Conservation (phyloP, 345 rosid genomes). For the Populus tremula region DNA sequence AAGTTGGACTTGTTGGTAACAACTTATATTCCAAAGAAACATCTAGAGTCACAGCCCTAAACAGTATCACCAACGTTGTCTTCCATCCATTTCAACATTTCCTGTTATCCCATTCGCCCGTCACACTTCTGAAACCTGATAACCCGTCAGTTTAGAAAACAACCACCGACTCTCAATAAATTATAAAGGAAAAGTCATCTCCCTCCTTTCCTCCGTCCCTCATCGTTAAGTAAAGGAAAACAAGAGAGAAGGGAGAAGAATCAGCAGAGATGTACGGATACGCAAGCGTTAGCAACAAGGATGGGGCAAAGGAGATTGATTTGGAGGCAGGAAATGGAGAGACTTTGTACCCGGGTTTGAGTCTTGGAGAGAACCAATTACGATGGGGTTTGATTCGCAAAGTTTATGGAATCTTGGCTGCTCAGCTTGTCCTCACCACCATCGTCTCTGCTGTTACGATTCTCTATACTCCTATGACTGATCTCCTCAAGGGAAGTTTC, state of each 20-base stretch:
- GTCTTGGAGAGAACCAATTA: conserved; percentile 80
- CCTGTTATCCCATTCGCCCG: background rate
- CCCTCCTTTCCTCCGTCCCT: too few species aligned
- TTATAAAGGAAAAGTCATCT: background rate
- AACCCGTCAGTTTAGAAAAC: background rate
- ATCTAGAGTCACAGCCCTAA: background rate
- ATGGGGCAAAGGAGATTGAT: conserved; percentile 48
- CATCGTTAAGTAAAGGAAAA: background rate
- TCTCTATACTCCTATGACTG: conserved; percentile 64
- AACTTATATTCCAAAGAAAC: too few species aligned
- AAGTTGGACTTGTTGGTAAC: too few species aligned
- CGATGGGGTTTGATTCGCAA: conserved; percentile 95
- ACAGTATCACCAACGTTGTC: background rate
- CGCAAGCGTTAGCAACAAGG: conserved; percentile 42
- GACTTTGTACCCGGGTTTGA: conserved; percentile 73
- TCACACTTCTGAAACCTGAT: background rate
- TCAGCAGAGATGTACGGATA: conserved; percentile 46
- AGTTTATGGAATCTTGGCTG: conserved; percentile 80
- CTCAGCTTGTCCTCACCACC: conserved; percentile 82
- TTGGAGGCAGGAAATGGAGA: conserved; percentile 50
- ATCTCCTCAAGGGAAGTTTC: conserved; percentile 59
- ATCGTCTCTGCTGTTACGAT: conserved; percentile 64
- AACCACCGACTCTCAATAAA: background rate
- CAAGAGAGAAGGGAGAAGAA: background rate
- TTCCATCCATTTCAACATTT: background rate